Evolutionary conservation across 2,329 filamentous ascomycete species (phyloP).

Genomic region (Cryphonectria japonica): DNA sequence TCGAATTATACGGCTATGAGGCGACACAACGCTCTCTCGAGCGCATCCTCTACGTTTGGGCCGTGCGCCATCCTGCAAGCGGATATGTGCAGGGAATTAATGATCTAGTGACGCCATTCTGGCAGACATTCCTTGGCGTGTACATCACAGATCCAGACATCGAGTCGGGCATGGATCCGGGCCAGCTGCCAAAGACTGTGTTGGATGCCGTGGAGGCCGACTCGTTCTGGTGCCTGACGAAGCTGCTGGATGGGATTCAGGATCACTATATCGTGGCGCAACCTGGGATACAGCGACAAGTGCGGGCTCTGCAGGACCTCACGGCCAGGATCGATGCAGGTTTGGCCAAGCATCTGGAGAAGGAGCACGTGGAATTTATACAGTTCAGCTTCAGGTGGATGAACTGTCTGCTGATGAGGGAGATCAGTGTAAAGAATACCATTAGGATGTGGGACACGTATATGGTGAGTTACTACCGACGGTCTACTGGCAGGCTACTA

Average conservation of each 20-base stretch:
- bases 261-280: constrained; percentile 99
- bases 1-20: constrained; percentile 93
- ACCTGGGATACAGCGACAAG: constrained; percentile 93
- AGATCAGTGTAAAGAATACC: constrained; percentile 94
- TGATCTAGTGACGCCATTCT: constrained; percentile 95
- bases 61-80: constrained; percentile 93
- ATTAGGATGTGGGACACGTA: constrained; percentile 99
- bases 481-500: background rate
- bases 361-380: constrained; percentile 94
- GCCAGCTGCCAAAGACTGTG: constrained; percentile 86
- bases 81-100: constrained; percentile 99
- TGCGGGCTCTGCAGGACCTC: constrained; percentile 83
- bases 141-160: constrained; percentile 96
- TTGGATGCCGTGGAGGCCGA: constrained; percentile 97
- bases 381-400: constrained; percentile 99
- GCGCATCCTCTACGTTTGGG: constrained; percentile 95
- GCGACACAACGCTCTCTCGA: constrained; percentile 94
- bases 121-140: constrained; percentile 92
- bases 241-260: constrained; percentile 97
- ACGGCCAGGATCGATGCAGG: constrained; percentile 85
- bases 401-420: constrained; percentile 98
- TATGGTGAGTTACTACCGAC: constrained; percentile 64
- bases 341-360: constrained; percentile 85
- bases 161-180: constrained; percentile 94
- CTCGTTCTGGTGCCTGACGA: constrained; percentile 97